phyloP scores from a whole-genome alignment of 2,329 filamentous ascomycete genomes.

The Fusarium sambucinum region DNA sequence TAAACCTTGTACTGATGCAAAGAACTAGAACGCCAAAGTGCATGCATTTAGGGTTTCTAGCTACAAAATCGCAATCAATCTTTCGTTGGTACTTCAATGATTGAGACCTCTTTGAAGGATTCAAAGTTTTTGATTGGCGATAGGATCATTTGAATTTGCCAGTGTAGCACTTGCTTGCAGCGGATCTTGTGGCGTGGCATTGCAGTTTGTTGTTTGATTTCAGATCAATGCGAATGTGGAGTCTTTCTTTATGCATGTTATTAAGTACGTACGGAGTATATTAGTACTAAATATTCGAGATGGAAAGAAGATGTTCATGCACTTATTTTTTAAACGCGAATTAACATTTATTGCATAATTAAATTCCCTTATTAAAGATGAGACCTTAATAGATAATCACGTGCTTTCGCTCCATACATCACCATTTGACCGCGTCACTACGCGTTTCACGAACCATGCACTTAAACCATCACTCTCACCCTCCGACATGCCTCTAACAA shows the following conservation, averaged over 20 bases:
- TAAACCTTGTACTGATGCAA: background rate
- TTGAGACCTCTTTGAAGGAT: background rate
- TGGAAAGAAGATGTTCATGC: background rate
- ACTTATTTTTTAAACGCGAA: background rate
- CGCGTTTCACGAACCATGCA: constrained; percentile 22
- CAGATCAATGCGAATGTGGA: background rate
- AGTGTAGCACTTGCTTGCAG: background rate
- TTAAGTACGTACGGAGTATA: no score
- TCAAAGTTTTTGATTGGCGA: constrained; percentile 15
- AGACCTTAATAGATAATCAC: constrained; percentile 31
- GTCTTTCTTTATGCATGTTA: background rate
- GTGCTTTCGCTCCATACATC: constrained; percentile 41
- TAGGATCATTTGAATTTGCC: constrained; percentile 7
- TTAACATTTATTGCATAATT: no score
- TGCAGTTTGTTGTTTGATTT: constrained; percentile 19
- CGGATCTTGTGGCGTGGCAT: constrained; percentile 37
- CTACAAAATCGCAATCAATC: background rate
- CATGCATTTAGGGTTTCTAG: background rate
- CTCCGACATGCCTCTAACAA: constrained; percentile 29
- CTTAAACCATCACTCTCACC: constrained; percentile 2
- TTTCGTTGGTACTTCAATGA: background rate
- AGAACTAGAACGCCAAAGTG: background rate
- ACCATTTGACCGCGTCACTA: constrained; percentile 23
- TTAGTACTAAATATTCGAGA: background rate
- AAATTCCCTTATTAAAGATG: background rate